Percentiles rank a stretch among this genome's conserved stretches.
These are phyloP conservation scores for Hortaea werneckii DNA, from an alignment of 2,329 filamentous ascomycete genomes.

Conservation along the genomic window DNA sequence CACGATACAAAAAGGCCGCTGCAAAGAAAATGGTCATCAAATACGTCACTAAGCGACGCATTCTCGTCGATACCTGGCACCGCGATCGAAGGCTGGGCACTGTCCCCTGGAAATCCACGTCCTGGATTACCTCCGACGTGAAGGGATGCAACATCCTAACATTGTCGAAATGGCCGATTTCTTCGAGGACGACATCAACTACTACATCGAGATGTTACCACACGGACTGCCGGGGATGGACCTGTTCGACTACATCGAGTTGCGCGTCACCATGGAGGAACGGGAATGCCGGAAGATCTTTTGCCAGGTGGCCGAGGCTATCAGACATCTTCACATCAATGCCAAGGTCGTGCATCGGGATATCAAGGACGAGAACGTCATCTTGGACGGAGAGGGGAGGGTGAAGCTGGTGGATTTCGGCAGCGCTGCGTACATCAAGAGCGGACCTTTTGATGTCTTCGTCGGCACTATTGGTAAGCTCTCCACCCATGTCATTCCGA, in stretches of 20 bases:
- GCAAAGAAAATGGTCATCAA: slow-evolving; percentile 86
- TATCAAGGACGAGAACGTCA: slow-evolving; percentile 98
- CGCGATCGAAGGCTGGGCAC: slow-evolving; percentile 86
- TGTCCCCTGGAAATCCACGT: slow-evolving; percentile 97
- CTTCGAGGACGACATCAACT: slow-evolving; percentile 75
- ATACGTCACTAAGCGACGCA: slow-evolving; percentile 93
- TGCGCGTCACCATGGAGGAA: slow-evolving; percentile 94
- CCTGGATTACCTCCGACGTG: slow-evolving; percentile 77
- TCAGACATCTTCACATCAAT: slow-evolving; percentile 84
- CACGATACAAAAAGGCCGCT: slow-evolving; percentile 63
- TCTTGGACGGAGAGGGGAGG: slow-evolving; percentile 85
- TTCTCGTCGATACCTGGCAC: slow-evolving; percentile 97
- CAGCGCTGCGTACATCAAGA: slow-evolving; percentile 96
- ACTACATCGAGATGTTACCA: slow-evolving; percentile 97
- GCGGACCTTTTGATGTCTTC: slow-evolving; percentile 96
- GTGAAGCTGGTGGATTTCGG: slow-evolving; percentile 99
- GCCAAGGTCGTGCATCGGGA: slow-evolving; percentile 91
- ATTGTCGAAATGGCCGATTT: slow-evolving; percentile 62
- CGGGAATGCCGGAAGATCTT: slow-evolving; percentile 90
- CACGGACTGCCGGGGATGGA: slow-evolving; percentile 97
- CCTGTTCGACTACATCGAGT: slow-evolving; percentile 95
- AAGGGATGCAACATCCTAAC: slow-evolving; percentile 53
- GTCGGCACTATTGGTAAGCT: slow-evolving; percentile 89
- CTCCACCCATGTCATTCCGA: not conserved
- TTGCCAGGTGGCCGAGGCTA: slow-evolving; percentile 76